Percentiles rank a stretch among this genome's conserved stretches.
Conservation (phyloP, 306 rosid species). For the Quercus wislizeni region DNA sequence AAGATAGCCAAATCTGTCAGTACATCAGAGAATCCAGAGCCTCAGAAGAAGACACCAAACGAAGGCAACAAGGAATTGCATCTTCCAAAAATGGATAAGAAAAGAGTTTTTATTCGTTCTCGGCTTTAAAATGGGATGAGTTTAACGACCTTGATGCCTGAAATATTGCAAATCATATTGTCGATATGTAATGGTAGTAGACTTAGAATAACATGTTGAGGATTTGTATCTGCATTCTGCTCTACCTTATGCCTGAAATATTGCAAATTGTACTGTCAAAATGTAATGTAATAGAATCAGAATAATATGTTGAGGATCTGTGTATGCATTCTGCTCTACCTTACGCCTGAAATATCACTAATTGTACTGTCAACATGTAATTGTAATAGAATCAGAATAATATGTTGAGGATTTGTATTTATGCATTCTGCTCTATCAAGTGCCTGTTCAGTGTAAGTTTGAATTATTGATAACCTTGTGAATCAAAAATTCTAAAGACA, state of each 20-base stretch:
- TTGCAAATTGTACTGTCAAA: too few relatives aligned
- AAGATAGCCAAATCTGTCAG: slow-evolving; percentile 26
- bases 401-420: background rate
- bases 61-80: slow-evolving; percentile 38
- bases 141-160: background rate
- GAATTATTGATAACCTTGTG: too few relatives aligned
- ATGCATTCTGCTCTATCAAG: background rate
- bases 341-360: background rate
- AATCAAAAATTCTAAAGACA: too few relatives aligned
- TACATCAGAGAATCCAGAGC: slow-evolving; percentile 35
- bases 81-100: slow-evolving; percentile 33
- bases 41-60: slow-evolving; percentile 33
- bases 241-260: background rate
- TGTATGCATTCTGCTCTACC: background rate
- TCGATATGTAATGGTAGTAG: background rate
- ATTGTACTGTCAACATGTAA: too few relatives aligned
- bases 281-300: background rate
- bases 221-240: background rate
- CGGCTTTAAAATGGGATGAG: slow-evolving; percentile 40
- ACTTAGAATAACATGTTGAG: background rate
- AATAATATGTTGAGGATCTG: background rate
- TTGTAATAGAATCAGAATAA: background rate
- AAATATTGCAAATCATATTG: too few relatives aligned
- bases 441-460: too few relatives aligned
- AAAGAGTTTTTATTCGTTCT: slow-evolving; percentile 67